These are phyloP conservation scores for Pseudocercospora fuligena DNA, from an alignment of 2,329 filamentous ascomycete genomes.

Conservation along the genomic window DNA sequence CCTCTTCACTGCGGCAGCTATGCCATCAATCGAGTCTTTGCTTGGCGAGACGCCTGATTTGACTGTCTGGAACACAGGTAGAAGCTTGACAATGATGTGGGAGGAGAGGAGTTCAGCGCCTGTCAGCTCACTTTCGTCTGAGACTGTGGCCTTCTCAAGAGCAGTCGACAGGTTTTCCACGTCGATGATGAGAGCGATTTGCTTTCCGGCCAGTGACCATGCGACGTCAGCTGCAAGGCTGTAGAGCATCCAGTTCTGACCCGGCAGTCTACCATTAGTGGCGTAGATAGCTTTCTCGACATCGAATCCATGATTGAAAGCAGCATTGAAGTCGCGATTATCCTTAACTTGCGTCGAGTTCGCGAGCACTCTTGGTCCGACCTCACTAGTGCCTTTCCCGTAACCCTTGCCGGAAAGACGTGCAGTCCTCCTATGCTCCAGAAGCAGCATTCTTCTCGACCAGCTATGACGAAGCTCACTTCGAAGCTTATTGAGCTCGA, in stretches of 20 bases:
- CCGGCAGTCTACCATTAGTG: constrained; percentile 20
- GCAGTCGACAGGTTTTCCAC: constrained; percentile 15
- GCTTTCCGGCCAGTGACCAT: constrained; percentile 32
- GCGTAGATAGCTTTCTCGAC: constrained; percentile 35
- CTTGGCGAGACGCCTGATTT: constrained; percentile 15
- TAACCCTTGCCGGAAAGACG: constrained; percentile 35
- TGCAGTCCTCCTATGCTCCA: constrained; percentile 41
- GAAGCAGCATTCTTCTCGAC: constrained; percentile 37
- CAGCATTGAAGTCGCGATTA: constrained; percentile 42
- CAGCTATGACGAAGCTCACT: constrained; percentile 37
- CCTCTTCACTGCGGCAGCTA: constrained; percentile 24
- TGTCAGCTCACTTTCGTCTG: constrained; percentile 14
- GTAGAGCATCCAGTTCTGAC: constrained; percentile 30
- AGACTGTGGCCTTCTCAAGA: not conserved
- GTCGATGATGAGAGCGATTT: constrained; percentile 27
- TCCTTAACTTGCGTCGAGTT: constrained; percentile 39
- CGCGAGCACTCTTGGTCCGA: constrained; percentile 34
- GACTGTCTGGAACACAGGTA: constrained; percentile 21
- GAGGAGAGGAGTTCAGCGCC: constrained; percentile 28
- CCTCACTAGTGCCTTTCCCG: constrained; percentile 26
- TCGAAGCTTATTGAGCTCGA: constrained; percentile 43
- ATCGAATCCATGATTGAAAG: constrained; percentile 41
- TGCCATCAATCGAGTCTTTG: constrained; percentile 14
- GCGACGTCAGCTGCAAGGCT: constrained; percentile 35
- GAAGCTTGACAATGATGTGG: constrained; percentile 27